Conservation (phyloP, 371 early-diverging fungal genomes). For the Mucor ambiguus region DNA sequence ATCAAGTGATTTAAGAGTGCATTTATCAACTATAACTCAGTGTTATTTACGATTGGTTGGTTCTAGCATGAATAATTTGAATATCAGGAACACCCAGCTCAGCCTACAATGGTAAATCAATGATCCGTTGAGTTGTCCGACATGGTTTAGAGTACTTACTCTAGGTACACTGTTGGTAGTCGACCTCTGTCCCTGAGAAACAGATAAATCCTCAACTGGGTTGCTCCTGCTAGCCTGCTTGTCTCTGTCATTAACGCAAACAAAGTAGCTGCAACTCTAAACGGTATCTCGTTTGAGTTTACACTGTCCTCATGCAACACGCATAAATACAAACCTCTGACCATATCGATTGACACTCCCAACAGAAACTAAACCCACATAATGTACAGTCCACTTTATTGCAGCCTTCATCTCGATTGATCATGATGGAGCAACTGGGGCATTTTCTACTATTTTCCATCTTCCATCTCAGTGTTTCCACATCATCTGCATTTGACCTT, state of each 20-base stretch:
- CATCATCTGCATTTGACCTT: constrained; percentile 25
- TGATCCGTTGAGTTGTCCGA: neutral
- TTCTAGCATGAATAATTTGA: constrained; percentile 47
- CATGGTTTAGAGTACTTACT: neutral
- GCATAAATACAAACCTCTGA: constrained; percentile 22
- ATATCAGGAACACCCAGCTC: constrained; percentile 61
- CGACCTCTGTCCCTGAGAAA: neutral
- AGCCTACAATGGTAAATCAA: constrained; percentile 30
- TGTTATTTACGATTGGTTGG: neutral
- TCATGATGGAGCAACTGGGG: constrained; percentile 68
- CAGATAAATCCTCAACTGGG: neutral
- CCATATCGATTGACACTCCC: constrained; percentile 46
- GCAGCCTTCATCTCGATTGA: constrained; percentile 74
- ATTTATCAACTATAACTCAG: too few species aligned
- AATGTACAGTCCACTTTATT: constrained; percentile 72
- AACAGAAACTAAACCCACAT: constrained; percentile 71
- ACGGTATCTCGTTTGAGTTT: neutral
- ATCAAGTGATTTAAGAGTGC: too few species aligned
- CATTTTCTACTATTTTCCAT: constrained; percentile 53
- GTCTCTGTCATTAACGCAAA: constrained; percentile 15
- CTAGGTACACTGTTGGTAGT: neutral
- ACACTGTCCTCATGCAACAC: neutral
- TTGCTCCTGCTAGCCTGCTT: neutral
- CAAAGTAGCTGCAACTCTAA: constrained; percentile 34
- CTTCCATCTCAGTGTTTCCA: constrained; percentile 56